A percentile compares a stretch with the other conserved stretches of the same genome.
These are phyloP conservation scores for Camellia oleifera DNA, from an alignment of 179 eudicot species.

Conservation along the genomic window DNA sequence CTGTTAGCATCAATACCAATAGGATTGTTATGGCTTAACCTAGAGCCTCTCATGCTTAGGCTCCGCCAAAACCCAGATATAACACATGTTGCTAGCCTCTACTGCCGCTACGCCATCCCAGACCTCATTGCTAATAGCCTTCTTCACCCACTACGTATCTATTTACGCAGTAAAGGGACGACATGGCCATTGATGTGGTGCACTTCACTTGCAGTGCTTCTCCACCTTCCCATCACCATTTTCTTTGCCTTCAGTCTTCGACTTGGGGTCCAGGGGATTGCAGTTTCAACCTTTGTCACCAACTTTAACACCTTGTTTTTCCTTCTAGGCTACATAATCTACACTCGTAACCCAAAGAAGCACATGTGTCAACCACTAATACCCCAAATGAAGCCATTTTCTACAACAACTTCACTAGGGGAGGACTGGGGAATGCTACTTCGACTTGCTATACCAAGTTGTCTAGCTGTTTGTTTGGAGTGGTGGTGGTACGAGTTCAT, in stretches of 20 bases:
- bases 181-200: constrained; percentile 87
- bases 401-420: constrained; percentile 29
- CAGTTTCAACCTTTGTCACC: constrained; percentile 57
- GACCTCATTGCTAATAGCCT: constrained; percentile 79
- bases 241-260: constrained; percentile 53
- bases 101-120: constrained; percentile 69
- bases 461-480: constrained; percentile 74
- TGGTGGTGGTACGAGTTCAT: constrained; percentile 98
- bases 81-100: constrained; percentile 61
- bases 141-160: constrained; percentile 83
- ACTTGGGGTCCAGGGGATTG: constrained; percentile 68
- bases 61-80: constrained; percentile 69
- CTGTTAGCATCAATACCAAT: constrained; percentile 66
- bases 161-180: constrained; percentile 67
- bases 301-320: constrained; percentile 54
- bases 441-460: constrained; percentile 69
- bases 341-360: constrained; percentile 26
- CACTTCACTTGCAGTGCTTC: constrained; percentile 51
- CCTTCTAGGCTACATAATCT: constrained; percentile 46
- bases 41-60: constrained; percentile 65
- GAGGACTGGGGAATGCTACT: constrained; percentile 66
- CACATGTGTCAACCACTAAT: constrained; percentile 35
- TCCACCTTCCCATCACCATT: constrained; percentile 61
- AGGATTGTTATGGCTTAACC: constrained; percentile 65
- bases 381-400: constrained; percentile 23